A percentile compares a stretch with the other conserved stretches of the same genome.
Conservation (phyloP, 305 asterid species). For the Solanum hybrid region DNA sequence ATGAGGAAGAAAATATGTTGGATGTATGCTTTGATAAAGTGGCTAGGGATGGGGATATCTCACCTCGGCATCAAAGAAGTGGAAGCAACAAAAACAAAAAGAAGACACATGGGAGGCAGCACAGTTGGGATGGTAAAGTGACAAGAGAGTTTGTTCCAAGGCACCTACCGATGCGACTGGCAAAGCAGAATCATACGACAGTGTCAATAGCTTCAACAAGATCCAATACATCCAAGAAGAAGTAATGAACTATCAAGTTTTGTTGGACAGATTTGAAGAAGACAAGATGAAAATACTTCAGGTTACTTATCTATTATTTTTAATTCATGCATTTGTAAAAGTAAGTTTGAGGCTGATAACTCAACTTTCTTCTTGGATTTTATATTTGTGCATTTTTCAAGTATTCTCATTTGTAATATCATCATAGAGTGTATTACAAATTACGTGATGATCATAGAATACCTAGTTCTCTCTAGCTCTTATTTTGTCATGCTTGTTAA, state of each 20-base stretch:
- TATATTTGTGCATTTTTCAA: not conserved
- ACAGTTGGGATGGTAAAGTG: not conserved
- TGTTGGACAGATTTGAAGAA: not conserved
- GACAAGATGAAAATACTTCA: not conserved
- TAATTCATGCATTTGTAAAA: not conserved
- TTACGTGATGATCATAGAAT: not conserved
- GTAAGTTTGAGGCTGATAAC: not conserved
- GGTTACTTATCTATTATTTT: not conserved
- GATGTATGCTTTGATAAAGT: not conserved
- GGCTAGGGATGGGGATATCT: not conserved
- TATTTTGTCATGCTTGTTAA: not conserved
- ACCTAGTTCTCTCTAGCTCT: not conserved
- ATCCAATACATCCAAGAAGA: not conserved
- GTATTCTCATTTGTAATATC: not conserved
- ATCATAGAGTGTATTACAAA: not conserved
- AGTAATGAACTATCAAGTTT: not conserved
- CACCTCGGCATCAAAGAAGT: not conserved
- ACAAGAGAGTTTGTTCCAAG: not conserved
- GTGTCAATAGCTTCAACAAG: not conserved
- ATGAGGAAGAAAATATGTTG: not conserved
- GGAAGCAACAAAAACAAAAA: not conserved
- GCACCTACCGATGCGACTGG: not conserved
- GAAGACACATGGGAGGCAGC: not conserved
- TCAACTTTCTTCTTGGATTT: not conserved
- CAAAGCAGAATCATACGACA: not conserved